phyloP scores from a whole-genome alignment of 139 green algal genomes.

The Coelastrella sp. region DNA sequence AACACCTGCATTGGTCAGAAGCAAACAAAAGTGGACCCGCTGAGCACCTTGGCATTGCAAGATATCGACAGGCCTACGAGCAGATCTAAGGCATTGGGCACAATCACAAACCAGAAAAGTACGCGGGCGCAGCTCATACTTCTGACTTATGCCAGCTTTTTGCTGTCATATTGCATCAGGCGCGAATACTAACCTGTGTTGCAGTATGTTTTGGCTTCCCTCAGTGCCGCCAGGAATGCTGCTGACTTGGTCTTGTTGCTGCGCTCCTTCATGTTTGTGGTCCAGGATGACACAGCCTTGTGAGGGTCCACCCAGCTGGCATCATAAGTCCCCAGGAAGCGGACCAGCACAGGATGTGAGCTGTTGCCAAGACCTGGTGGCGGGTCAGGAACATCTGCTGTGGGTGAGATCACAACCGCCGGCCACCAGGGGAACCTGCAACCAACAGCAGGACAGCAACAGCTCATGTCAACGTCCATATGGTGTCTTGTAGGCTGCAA shows the following conservation, averaged over 20 bases:
- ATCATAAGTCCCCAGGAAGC: constrained; percentile 40
- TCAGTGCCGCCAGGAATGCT: constrained; percentile 15
- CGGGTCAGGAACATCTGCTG: background rate
- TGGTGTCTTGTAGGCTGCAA: background rate
- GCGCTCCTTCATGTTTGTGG: background rate
- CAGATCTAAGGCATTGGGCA: no score
- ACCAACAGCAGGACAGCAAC: background rate
- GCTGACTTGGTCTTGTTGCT: constrained; percentile 31
- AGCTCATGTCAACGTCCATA: background rate
- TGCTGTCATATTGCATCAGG: no score
- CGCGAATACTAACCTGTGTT: constrained; percentile 36
- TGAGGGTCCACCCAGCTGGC: background rate
- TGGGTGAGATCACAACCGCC: background rate
- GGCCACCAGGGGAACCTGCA: constrained; percentile 45
- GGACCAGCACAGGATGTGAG: constrained; percentile 10
- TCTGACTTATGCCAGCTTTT: no score
- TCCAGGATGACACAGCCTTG: constrained; percentile 9
- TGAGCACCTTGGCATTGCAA: no score
- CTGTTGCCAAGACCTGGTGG: background rate
- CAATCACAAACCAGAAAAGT: no score
- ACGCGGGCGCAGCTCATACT: no score
- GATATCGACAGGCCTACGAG: no score
- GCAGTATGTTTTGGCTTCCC: background rate
- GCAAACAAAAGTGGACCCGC: no score
- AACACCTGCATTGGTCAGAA: no score